A percentile compares a stretch with the other conserved stretches of the same genome.
phyloP scores from a whole-genome alignment of 495 filamentous ascomycete species.

The Cenococcum geophilum region DNA sequence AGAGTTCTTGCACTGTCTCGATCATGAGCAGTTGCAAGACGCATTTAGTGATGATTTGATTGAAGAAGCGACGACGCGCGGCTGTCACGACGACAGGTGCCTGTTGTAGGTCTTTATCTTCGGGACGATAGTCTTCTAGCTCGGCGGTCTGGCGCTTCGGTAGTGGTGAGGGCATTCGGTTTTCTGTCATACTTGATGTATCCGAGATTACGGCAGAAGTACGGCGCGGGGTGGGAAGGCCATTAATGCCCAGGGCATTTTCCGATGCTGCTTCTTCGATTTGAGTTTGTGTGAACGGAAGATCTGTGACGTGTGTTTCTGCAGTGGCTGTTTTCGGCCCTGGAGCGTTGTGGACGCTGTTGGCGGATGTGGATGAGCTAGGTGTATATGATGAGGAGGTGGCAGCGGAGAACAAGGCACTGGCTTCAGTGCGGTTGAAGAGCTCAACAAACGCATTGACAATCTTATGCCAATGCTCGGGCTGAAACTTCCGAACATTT shows the following conservation, averaged over 20 bases:
- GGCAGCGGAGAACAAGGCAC: constrained; percentile 85
- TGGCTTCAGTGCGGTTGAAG: constrained; percentile 88
- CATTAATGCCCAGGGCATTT: constrained; percentile 41
- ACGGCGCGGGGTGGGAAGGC: constrained; percentile 28
- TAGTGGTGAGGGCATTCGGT: constrained; percentile 27
- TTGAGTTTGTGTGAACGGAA: constrained; percentile 25
- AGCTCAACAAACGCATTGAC: constrained; percentile 93
- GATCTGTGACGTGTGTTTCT: constrained; percentile 27
- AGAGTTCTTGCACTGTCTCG: constrained; percentile 96
- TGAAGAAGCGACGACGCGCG: constrained; percentile 93
- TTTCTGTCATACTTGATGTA: constrained; percentile 13
- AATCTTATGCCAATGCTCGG: constrained; percentile 86
- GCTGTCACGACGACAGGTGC: constrained; percentile 88
- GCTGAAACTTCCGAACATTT: constrained; percentile 83
- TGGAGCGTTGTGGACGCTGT: constrained; percentile 12
- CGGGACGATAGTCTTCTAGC: constrained; percentile 83
- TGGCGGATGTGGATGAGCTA: constrained; percentile 17
- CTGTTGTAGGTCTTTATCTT: constrained; percentile 61
- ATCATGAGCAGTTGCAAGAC: constrained; percentile 98
- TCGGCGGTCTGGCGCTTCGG: constrained; percentile 40
- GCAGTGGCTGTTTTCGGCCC: constrained; percentile 25
- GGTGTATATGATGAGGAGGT: constrained; percentile 42
- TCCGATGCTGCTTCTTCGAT: constrained; percentile 22
- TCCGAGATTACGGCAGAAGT: constrained; percentile 27
- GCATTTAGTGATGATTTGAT: constrained; percentile 98